Base-by-base conservation (phyloP, 2,329 filamentous ascomycete species). In the Colletotrichum sp. region DNA sequence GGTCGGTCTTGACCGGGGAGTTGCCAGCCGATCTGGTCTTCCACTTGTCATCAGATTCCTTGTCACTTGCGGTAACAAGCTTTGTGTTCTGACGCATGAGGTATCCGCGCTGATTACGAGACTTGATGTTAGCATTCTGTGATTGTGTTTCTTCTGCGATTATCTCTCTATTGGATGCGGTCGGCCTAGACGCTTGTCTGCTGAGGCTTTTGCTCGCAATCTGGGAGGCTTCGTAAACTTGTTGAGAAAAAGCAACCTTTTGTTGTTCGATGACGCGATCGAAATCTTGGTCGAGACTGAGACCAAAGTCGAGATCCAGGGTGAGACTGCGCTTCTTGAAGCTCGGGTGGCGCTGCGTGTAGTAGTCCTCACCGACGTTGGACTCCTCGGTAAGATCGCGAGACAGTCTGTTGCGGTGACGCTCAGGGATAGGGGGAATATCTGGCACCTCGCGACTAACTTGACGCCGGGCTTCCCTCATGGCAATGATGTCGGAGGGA, bases 1-100 rank as follows among this genome's bases (percentile, higher is more conserved):
- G 96, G 6, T 92, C 89, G 81, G 95, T 93, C 82, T 98, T 95
- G 34, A 92, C 82, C 5, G 95, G 92, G 7, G 94, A 95, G 80
- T 91, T 93, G 18, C 91, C 92, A 16, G 90, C 91, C 32, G 93
- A 93, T 71, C 92, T 91, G 26, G 89, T 89, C 28, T 88, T 84
- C 84, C 87, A 84, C 78, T 85, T 78, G 85, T 93, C 82, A 83
- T 93, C 88, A 36, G 88, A 86, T 77, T 94, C 89, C 78, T 94
- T 93, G 84, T 95, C 93, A 83, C 93, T 98, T n/a, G 97, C 97
- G 66, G 98, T 93, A 67, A 99, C 95, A 70, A 99, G 91, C 85
- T 99, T 99, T 5, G 96, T 99, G 86, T 99, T 99, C 81, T 99
- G 96, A 81, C 97, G 93, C 96, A 99, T 99, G 61, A 99, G 90